Conservation (phyloP, 768 basidiomycete genomes). For the Naematelia encephala region DNA sequence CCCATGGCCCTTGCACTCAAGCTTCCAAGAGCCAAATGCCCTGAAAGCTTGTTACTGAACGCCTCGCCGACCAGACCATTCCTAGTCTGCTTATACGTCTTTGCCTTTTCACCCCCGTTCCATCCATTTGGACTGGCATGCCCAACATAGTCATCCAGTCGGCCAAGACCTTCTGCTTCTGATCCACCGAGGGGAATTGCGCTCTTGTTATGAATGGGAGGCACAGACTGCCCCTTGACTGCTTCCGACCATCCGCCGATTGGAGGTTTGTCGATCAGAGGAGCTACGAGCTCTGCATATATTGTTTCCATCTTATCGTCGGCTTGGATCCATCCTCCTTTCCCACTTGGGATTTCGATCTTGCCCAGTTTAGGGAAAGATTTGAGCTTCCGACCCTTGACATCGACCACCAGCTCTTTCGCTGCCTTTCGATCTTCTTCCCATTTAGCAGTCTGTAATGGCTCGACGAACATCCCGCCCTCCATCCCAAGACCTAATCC, state of each 20-base stretch:
- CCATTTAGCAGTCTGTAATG: conserved; percentile 27
- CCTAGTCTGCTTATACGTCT: conserved; percentile 52
- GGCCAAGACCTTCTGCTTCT: conserved; percentile 42
- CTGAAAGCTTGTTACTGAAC: conserved; percentile 54
- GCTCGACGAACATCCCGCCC: conserved; percentile 47
- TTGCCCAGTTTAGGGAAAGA: conserved; percentile 35
- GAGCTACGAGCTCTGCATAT: conserved; percentile 32
- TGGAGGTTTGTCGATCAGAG: conserved; percentile 40
- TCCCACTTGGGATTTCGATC: conserved; percentile 7
- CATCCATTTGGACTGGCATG: conserved; percentile 19
- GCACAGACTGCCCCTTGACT: conserved; percentile 1
- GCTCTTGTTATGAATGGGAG: conserved; percentile 22
- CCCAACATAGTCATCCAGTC: conserved; percentile 51
- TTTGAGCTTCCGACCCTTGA: conserved; percentile 33
- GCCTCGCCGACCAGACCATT: conserved; percentile 53
- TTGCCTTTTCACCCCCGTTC: conserved; percentile 36
- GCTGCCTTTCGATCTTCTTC: neutral
- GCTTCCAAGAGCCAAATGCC: conserved; percentile 51
- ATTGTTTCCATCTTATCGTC: conserved; percentile 24
- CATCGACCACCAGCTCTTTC: conserved; percentile 12
- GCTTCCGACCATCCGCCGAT: conserved; percentile 34
- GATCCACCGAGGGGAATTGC: conserved; percentile 52
- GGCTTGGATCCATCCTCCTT: conserved; percentile 24
- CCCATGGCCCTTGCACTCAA: conserved; percentile 43
- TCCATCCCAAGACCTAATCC: conserved; percentile 42